Conservation (phyloP, 805 yeast genomes). For the Limtongia smithiae region DNA sequence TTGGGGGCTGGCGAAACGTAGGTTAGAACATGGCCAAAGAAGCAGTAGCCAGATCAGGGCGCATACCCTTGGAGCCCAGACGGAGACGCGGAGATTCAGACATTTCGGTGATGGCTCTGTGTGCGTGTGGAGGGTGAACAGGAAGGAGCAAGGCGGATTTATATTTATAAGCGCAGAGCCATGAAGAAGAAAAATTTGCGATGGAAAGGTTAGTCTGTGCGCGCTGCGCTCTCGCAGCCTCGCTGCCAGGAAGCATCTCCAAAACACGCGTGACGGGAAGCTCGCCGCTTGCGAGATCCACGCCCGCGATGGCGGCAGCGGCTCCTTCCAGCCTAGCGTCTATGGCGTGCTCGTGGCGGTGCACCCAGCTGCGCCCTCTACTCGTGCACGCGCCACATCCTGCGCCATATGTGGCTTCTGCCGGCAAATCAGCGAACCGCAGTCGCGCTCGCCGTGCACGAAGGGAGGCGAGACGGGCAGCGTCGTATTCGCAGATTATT, state of each 20-base stretch:
- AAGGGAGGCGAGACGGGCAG: no score
- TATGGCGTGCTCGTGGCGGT: slow-evolving; percentile 16
- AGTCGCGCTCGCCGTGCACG: no score
- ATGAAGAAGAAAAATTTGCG: background rate
- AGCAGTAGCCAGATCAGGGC: background rate
- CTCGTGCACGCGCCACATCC: background rate
- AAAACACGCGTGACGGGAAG: no score
- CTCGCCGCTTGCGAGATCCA: background rate
- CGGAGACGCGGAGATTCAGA: slow-evolving; percentile 28
- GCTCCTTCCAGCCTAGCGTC: slow-evolving; percentile 14
- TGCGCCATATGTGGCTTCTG: background rate
- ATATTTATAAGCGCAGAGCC: background rate
- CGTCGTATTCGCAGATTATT: background rate
- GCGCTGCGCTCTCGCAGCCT: no score
- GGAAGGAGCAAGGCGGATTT: background rate
- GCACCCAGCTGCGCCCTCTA: background rate
- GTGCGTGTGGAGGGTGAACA: background rate
- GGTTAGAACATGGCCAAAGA: background rate
- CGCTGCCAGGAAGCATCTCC: no score
- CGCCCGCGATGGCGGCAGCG: slow-evolving; percentile 6
- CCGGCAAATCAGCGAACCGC: no score
- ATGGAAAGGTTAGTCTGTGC: background rate
- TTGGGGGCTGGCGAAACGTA: slow-evolving; percentile 69
- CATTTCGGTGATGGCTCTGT: slow-evolving; percentile 14
- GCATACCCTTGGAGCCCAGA: slow-evolving; percentile 23